Percentiles rank a stretch among this genome's conserved stretches.
Conservation (phyloP, 2,329 filamentous ascomycete genomes). For the Colletotrichum sp. region DNA sequence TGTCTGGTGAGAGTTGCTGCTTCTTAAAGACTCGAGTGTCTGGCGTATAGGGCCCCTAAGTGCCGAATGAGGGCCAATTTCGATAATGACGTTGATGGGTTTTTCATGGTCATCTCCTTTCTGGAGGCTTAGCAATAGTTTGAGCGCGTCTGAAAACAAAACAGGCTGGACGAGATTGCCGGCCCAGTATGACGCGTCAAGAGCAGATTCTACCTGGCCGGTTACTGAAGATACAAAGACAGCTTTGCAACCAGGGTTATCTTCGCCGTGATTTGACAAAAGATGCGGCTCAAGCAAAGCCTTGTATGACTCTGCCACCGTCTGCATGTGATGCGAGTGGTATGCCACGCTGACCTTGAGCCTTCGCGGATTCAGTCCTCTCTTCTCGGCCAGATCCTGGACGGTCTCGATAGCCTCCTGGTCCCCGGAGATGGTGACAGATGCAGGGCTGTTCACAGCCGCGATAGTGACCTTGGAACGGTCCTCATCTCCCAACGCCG, state of each 20-base stretch:
- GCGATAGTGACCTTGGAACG: neutral
- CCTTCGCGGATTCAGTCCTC: neutral
- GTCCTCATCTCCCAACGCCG: neutral
- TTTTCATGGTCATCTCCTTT: neutral
- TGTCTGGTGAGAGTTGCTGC: constrained; percentile 24
- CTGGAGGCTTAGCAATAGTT: constrained; percentile 29
- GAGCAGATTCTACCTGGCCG: neutral
- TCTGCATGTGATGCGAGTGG: constrained; percentile 1
- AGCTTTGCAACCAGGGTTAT: neutral
- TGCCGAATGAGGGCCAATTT: constrained; percentile 54
- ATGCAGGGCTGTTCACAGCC: constrained; percentile 57
- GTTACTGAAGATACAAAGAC: neutral
- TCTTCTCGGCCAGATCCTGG: constrained; percentile 33
- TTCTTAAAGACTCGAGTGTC: constrained; percentile 47
- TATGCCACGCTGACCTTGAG: constrained; percentile 1
- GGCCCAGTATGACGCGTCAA: constrained; percentile 43
- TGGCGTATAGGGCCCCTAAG: constrained; percentile 54
- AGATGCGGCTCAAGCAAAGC: constrained; percentile 4
- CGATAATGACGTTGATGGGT: constrained; percentile 40
- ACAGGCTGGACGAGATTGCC: constrained; percentile 44
- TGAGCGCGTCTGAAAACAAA: constrained; percentile 45
- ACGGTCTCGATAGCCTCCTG: constrained; percentile 25
- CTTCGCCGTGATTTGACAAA: neutral
- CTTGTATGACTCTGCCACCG: neutral
- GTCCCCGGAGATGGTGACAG: constrained; percentile 37